Conservation (phyloP, 805 yeast species). For the Ogataea nonfermentans region DNA sequence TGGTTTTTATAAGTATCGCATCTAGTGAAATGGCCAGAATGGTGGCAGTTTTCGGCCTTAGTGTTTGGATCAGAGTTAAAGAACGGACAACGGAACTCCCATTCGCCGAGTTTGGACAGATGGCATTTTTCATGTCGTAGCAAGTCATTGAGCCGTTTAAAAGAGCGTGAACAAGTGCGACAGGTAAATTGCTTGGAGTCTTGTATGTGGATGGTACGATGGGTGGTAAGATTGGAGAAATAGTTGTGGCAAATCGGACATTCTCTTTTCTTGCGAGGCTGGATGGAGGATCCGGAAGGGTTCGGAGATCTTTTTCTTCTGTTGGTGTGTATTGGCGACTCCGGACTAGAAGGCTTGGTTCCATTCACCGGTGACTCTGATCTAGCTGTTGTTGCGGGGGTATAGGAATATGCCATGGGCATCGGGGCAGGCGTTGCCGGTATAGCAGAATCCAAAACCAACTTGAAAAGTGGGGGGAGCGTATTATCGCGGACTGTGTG, state of each 20-base stretch:
- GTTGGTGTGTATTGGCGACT: constrained; percentile 3
- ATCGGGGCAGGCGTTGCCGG: not conserved
- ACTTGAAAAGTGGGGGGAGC: constrained; percentile 28
- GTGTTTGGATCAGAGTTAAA: constrained; percentile 41
- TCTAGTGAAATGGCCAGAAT: constrained; percentile 80
- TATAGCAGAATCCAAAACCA: constrained; percentile 21
- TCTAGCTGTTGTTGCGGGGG: not conserved
- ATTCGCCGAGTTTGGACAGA: constrained; percentile 69
- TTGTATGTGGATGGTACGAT: constrained; percentile 74
- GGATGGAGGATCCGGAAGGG: constrained; percentile 11
- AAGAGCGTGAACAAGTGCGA: constrained; percentile 75
- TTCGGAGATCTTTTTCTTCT: constrained; percentile 4
- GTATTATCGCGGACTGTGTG: not conserved
- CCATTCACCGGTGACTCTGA: constrained; percentile 1
- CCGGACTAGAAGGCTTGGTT: constrained; percentile 8
- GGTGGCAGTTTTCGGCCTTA: constrained; percentile 52
- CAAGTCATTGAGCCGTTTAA: constrained; percentile 84
- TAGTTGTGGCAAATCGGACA: constrained; percentile 41
- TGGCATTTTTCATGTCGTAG: constrained; percentile 85
- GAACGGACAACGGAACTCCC: constrained; percentile 79
- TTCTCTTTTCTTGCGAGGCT: constrained; percentile 35
- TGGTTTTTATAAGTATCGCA: constrained; percentile 93
- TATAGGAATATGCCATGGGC: no score
- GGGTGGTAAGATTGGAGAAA: constrained; percentile 81
- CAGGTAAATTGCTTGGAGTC: constrained; percentile 77